Percentiles rank a stretch among this genome's conserved stretches.
Evolutionary conservation across 164 flowering plant genomes (phyloP).

Genomic region (Annona cherimola): DNA sequence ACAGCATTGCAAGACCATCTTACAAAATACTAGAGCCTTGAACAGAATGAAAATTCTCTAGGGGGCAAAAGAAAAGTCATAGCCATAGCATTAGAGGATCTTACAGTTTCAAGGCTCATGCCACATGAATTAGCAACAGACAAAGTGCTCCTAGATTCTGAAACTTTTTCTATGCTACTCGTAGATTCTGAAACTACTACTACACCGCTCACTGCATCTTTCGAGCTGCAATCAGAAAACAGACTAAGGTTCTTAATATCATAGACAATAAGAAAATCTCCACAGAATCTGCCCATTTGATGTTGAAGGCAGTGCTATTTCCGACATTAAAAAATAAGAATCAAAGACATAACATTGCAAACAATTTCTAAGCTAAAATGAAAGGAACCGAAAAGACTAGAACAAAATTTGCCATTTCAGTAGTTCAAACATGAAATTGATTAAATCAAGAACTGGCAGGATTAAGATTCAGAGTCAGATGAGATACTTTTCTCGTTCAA

Average conservation of each 20-base stretch:
- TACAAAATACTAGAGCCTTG: neutral
- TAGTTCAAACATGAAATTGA: neutral
- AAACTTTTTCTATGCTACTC: constrained; percentile 37
- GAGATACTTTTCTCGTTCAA: constrained; percentile 64
- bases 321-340: too few species aligned
- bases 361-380: neutral
- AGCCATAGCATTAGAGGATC: neutral
- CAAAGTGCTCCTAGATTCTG: constrained; percentile 36
- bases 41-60: neutral
- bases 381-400: neutral
- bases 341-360: neutral
- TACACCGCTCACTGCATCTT: constrained; percentile 30
- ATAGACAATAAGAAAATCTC: neutral
- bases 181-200: constrained; percentile 36
- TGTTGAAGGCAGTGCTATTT: too few species aligned
- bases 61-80: neutral
- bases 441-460: neutral
- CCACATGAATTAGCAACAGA: constrained; percentile 43
- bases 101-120: constrained; percentile 46
- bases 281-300: too few species aligned
- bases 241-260: neutral
- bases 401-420: neutral
- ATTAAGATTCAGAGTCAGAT: constrained; percentile 23
- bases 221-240: constrained; percentile 47
- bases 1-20: neutral